Evolutionary conservation across 1,139 yeast species (phyloP), one percentile per base, ranked within the genome.

Genomic region (Schwanniomyces etchellsii): DNA sequence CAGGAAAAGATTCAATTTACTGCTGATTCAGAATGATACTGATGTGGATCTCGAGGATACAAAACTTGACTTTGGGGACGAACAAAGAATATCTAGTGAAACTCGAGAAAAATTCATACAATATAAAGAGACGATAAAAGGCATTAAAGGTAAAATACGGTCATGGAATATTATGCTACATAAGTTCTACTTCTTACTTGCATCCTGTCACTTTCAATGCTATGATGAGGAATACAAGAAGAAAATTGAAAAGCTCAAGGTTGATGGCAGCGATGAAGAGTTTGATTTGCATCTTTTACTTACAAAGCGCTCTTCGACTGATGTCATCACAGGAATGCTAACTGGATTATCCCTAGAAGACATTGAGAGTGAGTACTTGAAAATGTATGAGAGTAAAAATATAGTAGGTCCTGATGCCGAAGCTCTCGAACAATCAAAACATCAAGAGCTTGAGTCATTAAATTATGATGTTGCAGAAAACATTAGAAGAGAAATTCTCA

Each of bases 131-230:
- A 40, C 41, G 14, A 52, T 60, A 15, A 43, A 47, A 20, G 30
- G 45, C 2, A 38, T 45, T 2, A 53, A 55, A 30, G 31, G 49
- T 5, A 53, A 64, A 31, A 43, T 70, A n/a, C 54, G 76, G 34
- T 45, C 55, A 11, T 77, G 82, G 74, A 50, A 66, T 30, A 82
- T 86, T 30, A 50, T 75, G 10, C 57, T 83, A 14, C 96, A 89
- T 50, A 78, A 88, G 33, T 71, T 81, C 29, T 81, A 74, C 47
- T 89, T 88, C 48, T 74, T 86, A 40, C 61, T 83, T 24, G 98
- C 88, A 0, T 81, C 95, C 0, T 80, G 88, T 0, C 78, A 83
- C 50, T 89, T 75, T 44, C 88, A 82, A 45, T 53, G 66, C 25
- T 66, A 75, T 40, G 68, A 72, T 38, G 62, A 60, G 10, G 74